A percentile compares a stretch with the other conserved stretches of the same genome.
phyloP scores from a whole-genome alignment of 495 filamentous ascomycete species.

The Aspergillus affinis region DNA sequence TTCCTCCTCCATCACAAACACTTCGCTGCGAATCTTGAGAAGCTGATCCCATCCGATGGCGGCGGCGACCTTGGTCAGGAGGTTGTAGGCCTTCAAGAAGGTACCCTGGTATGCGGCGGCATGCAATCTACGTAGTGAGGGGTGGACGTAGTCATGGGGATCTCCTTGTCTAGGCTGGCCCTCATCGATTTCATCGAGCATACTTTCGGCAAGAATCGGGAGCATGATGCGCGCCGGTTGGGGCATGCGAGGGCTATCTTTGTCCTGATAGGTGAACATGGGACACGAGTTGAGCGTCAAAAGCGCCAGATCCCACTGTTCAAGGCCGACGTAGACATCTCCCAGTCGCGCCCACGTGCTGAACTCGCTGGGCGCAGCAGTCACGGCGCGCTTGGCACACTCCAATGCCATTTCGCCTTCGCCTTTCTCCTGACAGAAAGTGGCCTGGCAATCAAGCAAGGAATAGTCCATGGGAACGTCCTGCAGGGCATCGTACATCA shows the following conservation, averaged over 20 bases:
- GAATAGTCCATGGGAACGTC: constrained; percentile 95
- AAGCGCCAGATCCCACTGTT: constrained; percentile 91
- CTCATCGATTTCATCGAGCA: constrained; percentile 94
- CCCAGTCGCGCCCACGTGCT: constrained; percentile 93
- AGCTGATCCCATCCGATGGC: constrained; percentile 98
- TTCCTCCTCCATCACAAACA: constrained; percentile 99
- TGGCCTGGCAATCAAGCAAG: constrained; percentile 87
- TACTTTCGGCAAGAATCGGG: constrained; percentile 83
- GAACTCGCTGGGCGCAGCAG: constrained; percentile 94
- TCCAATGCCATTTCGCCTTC: constrained; percentile 82
- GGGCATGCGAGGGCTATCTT: constrained; percentile 91
- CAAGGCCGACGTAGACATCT: constrained; percentile 86
- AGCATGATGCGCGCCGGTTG: constrained; percentile 83
- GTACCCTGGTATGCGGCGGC: constrained; percentile 89
- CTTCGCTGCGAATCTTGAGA: constrained; percentile 86
- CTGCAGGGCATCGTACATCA: constrained; percentile 83
- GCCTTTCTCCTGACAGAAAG: constrained; percentile 89
- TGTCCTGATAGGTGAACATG: constrained; percentile 99
- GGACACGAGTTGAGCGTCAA: constrained; percentile 98
- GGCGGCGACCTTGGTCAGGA: constrained; percentile 89
- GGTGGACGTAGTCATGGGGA: constrained; percentile 79
- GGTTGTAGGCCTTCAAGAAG: constrained; percentile 89
- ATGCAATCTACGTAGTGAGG: constrained; percentile 80
- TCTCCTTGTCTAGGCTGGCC: constrained; percentile 70
- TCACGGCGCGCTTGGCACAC: constrained; percentile 90